Conservation (phyloP, 805 yeast genomes). For the Monosporozyma solicola region DNA sequence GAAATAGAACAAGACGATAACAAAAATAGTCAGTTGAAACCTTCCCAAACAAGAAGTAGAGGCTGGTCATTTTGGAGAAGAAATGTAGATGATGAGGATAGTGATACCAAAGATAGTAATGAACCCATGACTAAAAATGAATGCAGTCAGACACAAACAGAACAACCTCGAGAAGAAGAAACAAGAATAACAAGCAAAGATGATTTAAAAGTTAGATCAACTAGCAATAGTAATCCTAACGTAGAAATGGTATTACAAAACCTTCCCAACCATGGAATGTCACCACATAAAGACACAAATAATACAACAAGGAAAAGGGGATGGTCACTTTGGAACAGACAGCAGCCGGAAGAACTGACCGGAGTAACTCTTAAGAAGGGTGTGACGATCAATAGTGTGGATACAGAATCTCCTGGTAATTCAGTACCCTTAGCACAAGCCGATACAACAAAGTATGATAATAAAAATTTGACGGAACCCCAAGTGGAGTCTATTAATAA, state of each 20-base stretch:
- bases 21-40: background rate
- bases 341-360: background rate
- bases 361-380: background rate
- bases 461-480: background rate
- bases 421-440: background rate
- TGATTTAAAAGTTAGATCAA: background rate
- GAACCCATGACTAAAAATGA: background rate
- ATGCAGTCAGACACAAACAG: background rate
- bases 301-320: background rate
- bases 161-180: background rate
- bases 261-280: background rate
- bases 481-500: background rate
- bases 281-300: background rate
- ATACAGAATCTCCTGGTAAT: background rate
- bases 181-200: background rate
- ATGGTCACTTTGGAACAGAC: slow-evolving; percentile 10
- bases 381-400: background rate
- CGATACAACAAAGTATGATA: background rate
- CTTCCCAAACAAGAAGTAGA: slow-evolving; percentile 2
- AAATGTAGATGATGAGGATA: slow-evolving; percentile 1
- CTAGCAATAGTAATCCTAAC: background rate
- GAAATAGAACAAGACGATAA: background rate
- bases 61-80: slow-evolving; percentile 21
- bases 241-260: background rate
- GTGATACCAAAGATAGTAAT: background rate